phyloP scores from a whole-genome alignment of 805 yeast species.

The Wickerhamomyces rabaulensis region DNA sequence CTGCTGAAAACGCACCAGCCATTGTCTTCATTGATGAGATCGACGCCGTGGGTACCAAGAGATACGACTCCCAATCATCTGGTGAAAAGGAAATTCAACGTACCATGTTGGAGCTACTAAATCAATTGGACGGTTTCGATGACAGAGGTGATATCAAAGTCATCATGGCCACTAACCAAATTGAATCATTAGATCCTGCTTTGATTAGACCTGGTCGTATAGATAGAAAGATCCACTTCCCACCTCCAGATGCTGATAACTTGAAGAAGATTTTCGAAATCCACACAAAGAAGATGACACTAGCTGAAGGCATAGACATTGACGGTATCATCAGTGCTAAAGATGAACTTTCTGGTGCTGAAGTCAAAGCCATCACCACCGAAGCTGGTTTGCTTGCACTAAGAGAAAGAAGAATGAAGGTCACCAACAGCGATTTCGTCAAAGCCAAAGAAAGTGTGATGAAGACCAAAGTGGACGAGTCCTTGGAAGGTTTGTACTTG shows the following conservation, averaged over 20 bases:
- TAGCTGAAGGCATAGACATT: slow-evolving; percentile 80
- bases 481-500: slow-evolving; percentile 81
- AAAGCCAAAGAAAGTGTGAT: slow-evolving; percentile 91
- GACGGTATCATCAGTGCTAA: slow-evolving; percentile 85
- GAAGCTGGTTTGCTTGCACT: slow-evolving; percentile 95
- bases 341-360: slow-evolving; percentile 96
- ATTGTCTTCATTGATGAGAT: slow-evolving; percentile 97
- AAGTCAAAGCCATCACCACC: slow-evolving; percentile 94
- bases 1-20: slow-evolving; percentile 97
- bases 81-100: slow-evolving; percentile 98
- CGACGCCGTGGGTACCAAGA: slow-evolving; percentile 98
- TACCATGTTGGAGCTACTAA: slow-evolving; percentile 92
- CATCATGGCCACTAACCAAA: slow-evolving; percentile 96
- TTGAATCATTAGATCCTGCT: slow-evolving; percentile 93
- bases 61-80: slow-evolving; percentile 84
- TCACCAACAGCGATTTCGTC: slow-evolving; percentile 88
- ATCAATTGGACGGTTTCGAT: slow-evolving; percentile 95
- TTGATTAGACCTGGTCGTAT: slow-evolving; percentile 95
- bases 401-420: slow-evolving; percentile 97
- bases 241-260: slow-evolving; percentile 90
- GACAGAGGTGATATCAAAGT: slow-evolving; percentile 97
- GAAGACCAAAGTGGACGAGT: slow-evolving; percentile 95
- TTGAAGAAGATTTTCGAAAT: slow-evolving; percentile 89
- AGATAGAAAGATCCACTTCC: slow-evolving; percentile 92
- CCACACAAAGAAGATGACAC: slow-evolving; percentile 90